Base-by-base conservation (phyloP, 192 early-diverging fungal genomes). In the Phlyctochytrium planicorne region DNA sequence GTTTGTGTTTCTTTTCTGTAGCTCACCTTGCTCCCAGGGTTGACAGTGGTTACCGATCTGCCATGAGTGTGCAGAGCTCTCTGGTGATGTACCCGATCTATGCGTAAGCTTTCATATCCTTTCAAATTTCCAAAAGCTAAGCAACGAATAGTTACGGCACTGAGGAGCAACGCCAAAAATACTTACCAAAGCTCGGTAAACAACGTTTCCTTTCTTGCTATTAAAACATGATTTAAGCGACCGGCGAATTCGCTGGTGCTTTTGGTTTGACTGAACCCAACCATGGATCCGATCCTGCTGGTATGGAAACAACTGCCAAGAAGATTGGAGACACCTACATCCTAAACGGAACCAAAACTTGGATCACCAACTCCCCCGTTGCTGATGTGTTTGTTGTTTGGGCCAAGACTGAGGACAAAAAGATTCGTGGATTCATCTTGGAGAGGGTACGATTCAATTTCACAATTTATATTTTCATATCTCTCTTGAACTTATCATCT, bases 241-340 rank as follows among this genome's bases (percentile, higher is more conserved):
- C 80, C 29, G 95, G 96, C 63, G 87, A 95, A 68, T 72, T 90
- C 34, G 88, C 96, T 55, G 96, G 95, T 52, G 85, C 85, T 63
- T 99, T 99, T 74, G 97, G 97, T 35, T 82, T 99, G 40, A 99
- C 97, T 0, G 97, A 99, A 78, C 97, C 97, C 50, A 94, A 99
- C 78, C 94, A 97, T 75, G 97, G 97, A 20, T 92, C 90, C 30
- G 97, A 99, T 77, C 94, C 95, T 1, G 90, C 79, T 2, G 81
- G 89, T 34, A 96, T 99, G 94, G 93, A 96, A 77, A 98, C 95
- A 23, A 86, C 74, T 12, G 95, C 94, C 32, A 77, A 83, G 52
- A 90, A 89, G 74, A 78, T 83, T 33, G 89, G 88, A 16, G 81
- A 80, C 53, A 72, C 73, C 2, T 90, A 87, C 73, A 85, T 97